Evolutionary conservation across 139 green algal species (phyloP), one percentile per base, ranked within the genome.

Genomic region (Chlorella sorokiniana): DNA sequence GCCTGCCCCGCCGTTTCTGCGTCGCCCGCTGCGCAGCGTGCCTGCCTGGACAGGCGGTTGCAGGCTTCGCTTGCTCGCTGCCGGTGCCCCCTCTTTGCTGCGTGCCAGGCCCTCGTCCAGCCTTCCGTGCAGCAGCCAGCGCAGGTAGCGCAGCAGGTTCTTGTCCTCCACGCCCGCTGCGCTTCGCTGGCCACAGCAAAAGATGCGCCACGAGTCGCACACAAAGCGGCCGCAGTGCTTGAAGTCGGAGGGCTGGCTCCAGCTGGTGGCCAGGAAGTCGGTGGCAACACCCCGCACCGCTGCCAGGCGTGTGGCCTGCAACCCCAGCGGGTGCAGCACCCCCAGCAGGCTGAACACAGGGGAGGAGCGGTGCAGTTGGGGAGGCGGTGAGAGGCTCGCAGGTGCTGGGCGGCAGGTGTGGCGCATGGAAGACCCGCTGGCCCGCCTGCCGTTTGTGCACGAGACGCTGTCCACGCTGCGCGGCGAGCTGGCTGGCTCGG

Each of bases 391-490:
- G 31, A 59, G 33, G 14, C 25, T 65, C 18, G n/a, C 29, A 25
- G 9, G 56, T 9, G n/a, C 11, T 40, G 35, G n/a, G n/a, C n/a
- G n/a, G n/a, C n/a, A n/a, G n/a, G n/a, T n/a, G n/a, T n/a, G n/a
- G n/a, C n/a, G 25, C 18, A 78, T 99, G 76, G 90, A 94, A 10
- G 95, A 99, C 83, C 96, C 96, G 16, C 76, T 84, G 23, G 54
- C 40, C 25, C 85, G 42, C 14, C 90, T 98, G 65, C 91, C 92
- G 1, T 99, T 99, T 88, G 91, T 99, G 56, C 45, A 86, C 7
- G 88, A 93, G 65, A 99, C 94, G 76, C 90, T 99, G 45, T 86
- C 78, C 45, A 89, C 88, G 2, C 84, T 99, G 76, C 86, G 95
- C 25, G 42, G 77, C 25, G 94, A 97, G 73, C 80, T 96, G 6